Evolutionary conservation across 23 red algal genomes (phyloP), one percentile per base, ranked within the genome.

Genomic region (Gracilaria caudata): DNA sequence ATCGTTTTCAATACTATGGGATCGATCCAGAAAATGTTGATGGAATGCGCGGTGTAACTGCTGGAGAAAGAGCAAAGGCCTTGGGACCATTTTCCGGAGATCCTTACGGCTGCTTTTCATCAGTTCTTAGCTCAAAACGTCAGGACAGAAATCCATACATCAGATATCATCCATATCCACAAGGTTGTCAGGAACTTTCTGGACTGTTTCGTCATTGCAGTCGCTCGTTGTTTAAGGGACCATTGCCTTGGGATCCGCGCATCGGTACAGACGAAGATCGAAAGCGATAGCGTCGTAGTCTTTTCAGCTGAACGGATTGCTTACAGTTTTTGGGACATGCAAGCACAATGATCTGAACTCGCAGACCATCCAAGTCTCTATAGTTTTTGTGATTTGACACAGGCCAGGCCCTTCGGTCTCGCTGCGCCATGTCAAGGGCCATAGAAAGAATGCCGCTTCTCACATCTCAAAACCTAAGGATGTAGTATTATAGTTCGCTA

Each of bases 231-330:
- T 98, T 77, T 56, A 44, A 46, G 9, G 95, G 95, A 2, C 78
- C 68, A 8, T 56, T 98, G 35, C 95, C 95, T 19, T 98, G 95
- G 95, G 90, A 93, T 38, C 70, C 88, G 17, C 85, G 85, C 35
- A 40, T 79, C 28, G 58, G 55, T 16, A 66, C 61, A 8, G 32
- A 66, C 29, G 61, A 66, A 37, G 61, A 66, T 30, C 61, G 61
- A 66, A 36, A 66, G 61, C 61, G 61, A 37, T 66, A 66, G 30
- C 23, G 36, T 12, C 30, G 61, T 16, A 16, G 4, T 36, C 3
- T 14, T 66, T 35, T 26, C 30, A 66, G 16, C 23, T 11, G 43
- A 4, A 36, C 4, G 29, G 61, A 66, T 66, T 30, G 58, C 24
- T 17, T 19, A 8, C 30, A 35, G 7, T 7, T 25, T 30, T 35